Conservation (phyloP, 2,329 filamentous ascomycete species). For the Sarocladium kiliense region DNA sequence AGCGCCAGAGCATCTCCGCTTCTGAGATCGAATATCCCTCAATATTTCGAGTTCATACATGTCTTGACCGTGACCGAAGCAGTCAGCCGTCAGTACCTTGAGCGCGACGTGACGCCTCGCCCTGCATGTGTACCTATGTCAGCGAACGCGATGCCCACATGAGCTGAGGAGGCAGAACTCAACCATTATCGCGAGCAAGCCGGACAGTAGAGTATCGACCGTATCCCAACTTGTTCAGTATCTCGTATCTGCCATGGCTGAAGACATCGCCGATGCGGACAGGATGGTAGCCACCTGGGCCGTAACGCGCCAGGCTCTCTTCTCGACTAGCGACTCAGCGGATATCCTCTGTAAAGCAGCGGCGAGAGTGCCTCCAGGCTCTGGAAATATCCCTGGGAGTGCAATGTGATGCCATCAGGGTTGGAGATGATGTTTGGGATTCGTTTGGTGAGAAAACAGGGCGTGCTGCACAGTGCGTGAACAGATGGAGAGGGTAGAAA, state of each 20-base stretch:
- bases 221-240: conserved; percentile 22
- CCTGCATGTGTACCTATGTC: neutral
- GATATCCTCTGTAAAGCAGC: too few species aligned
- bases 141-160: too few species aligned
- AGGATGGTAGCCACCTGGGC: conserved; percentile 32
- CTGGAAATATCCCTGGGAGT: too few species aligned
- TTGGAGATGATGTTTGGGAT: too few species aligned
- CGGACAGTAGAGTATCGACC: conserved; percentile 27
- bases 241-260: conserved; percentile 11
- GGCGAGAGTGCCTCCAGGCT: too few species aligned
- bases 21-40: conserved; percentile 8
- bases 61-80: conserved; percentile 8
- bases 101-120: conserved; percentile 20
- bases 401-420: too few species aligned
- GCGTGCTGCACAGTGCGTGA: too few species aligned
- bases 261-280: conserved; percentile 31
- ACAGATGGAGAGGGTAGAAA: too few species aligned
- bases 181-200: conserved; percentile 15
- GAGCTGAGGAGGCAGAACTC: neutral
- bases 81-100: conserved; percentile 21
- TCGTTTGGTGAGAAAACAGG: too few species aligned
- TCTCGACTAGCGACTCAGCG: too few species aligned
- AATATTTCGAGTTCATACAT: conserved; percentile 9
- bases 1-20: conserved; percentile 14
- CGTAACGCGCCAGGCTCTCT: conserved; percentile 22